These are phyloP conservation scores for Pulveroboletus frians DNA, from an alignment of 768 basidiomycete species.

Conservation along the genomic window DNA sequence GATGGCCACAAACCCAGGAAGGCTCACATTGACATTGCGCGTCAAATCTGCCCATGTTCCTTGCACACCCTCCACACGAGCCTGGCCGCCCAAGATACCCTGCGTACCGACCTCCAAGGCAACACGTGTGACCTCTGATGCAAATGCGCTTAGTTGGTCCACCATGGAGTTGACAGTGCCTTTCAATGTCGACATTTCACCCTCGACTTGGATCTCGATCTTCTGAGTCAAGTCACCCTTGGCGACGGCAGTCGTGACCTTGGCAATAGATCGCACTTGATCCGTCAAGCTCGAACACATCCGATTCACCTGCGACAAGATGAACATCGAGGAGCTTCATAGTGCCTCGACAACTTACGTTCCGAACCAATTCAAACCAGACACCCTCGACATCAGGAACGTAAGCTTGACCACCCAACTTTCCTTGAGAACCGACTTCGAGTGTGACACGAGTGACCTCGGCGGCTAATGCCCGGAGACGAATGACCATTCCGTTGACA, in stretches of 20 bases:
- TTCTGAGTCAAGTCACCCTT: constrained; percentile 88
- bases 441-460: constrained; percentile 82
- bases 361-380: constrained; percentile 78
- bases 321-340: constrained; percentile 6
- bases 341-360: constrained; percentile 39
- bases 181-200: constrained; percentile 83
- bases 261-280: constrained; percentile 77
- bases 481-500: constrained; percentile 49
- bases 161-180: constrained; percentile 93
- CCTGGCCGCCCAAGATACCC: constrained; percentile 87
- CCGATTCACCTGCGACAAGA: constrained; percentile 52
- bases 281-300: constrained; percentile 81
- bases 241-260: constrained; percentile 86
- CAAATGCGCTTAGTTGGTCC: constrained; percentile 82
- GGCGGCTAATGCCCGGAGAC: constrained; percentile 61
- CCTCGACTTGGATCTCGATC: constrained; percentile 85
- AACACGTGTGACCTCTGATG: constrained; percentile 76
- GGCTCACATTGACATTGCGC: constrained; percentile 76
- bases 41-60: constrained; percentile 93
- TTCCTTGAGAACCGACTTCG: constrained; percentile 85
- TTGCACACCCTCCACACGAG: constrained; percentile 84
- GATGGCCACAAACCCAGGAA: not conserved
- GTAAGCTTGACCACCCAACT: constrained; percentile 81
- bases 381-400: constrained; percentile 91
- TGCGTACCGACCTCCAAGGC: constrained; percentile 89